Conservation (phyloP, 805 yeast species). For the Pichia nanzhaoensis region DNA sequence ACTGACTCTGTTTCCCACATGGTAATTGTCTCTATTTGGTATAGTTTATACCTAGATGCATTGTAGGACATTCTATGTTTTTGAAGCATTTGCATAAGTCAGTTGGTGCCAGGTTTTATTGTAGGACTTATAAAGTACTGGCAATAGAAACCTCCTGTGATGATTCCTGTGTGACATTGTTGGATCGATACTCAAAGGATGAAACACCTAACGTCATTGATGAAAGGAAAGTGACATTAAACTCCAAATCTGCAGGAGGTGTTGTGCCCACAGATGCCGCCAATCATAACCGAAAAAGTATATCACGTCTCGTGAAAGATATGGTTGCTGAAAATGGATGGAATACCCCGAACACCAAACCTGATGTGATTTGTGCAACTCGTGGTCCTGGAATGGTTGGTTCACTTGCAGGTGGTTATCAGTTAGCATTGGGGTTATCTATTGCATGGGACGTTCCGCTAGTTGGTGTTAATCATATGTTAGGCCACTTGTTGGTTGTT, state of each 20-base stretch:
- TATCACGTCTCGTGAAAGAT: constrained; percentile 45
- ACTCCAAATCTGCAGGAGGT: constrained; percentile 69
- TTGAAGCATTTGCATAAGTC: no score
- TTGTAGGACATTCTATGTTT: no score
- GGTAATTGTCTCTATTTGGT: no score
- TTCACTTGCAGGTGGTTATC: constrained; percentile 73
- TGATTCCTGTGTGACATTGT: constrained; percentile 82
- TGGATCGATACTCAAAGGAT: constrained; percentile 40
- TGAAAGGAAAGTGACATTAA: constrained; percentile 58
- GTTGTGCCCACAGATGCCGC: constrained; percentile 83
- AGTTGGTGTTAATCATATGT: constrained; percentile 93
- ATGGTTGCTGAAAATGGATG: constrained; percentile 36
- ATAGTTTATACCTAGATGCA: no score
- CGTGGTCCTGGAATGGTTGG: constrained; percentile 98
- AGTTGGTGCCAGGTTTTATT: no score
- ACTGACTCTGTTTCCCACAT: no score
- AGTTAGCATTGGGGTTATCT: constrained; percentile 77
- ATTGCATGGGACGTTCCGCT: constrained; percentile 72
- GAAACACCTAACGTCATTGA: constrained; percentile 44
- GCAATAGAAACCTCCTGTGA: constrained; percentile 95
- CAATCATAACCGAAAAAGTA: constrained; percentile 58
- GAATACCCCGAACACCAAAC: constrained; percentile 28
- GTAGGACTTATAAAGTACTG: constrained; percentile 48
- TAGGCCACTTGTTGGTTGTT: constrained; percentile 78
- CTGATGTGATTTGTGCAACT: constrained; percentile 82